Evolutionary conservation across 75 land plant genomes (phyloP), one percentile per base, ranked within the genome.

Genomic region (Isoetes taiwanensis): DNA sequence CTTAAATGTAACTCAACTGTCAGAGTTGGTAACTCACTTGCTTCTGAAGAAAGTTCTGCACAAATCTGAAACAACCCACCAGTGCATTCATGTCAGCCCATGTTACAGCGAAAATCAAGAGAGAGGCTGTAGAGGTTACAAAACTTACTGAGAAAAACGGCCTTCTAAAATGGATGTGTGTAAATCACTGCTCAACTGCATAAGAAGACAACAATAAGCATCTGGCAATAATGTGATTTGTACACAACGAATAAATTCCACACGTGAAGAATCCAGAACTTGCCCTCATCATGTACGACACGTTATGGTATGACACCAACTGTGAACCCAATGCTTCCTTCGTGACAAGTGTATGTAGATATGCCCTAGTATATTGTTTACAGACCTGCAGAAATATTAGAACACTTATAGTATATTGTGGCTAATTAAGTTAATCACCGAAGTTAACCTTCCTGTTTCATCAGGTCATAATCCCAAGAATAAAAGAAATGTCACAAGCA

Each of bases 291-390:
- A 94, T 94, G 52, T 84, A 94, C 52, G 80, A 73, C 50, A 94
- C 64, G 68, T 94, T 94, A 53, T 94, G 99, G 72, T 89, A 94
- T 29, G 96, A 82, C n/a, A 94, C 63, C 32, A 94, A 78, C 72
- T 94, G 99, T 32, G 91, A 89, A 26, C 99, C 99, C 82, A 82
- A 76, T 23, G 99, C 86, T 43, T 94, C 96, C 63, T 82, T 89
- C 12, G 99, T 94, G 14, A 94, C 99, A 68, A 89, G 81, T 28
- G 62, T 75, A 74, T 94, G 99, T 29, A 94, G 52, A 52, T 89
- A 94, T 23, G 99, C 90, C 56, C 99, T 62, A 24, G 90, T 71
- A 57, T 89, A 94, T 10, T 76, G 78, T 61, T 80, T 82, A 68
- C 99, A 94, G 1, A 94, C 99, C 99, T 94, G 46, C 39, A 62